These are phyloP conservation scores for Basipetospora chlamydospora DNA, from an alignment of 2,329 filamentous ascomycete species.

Conservation along the genomic window DNA sequence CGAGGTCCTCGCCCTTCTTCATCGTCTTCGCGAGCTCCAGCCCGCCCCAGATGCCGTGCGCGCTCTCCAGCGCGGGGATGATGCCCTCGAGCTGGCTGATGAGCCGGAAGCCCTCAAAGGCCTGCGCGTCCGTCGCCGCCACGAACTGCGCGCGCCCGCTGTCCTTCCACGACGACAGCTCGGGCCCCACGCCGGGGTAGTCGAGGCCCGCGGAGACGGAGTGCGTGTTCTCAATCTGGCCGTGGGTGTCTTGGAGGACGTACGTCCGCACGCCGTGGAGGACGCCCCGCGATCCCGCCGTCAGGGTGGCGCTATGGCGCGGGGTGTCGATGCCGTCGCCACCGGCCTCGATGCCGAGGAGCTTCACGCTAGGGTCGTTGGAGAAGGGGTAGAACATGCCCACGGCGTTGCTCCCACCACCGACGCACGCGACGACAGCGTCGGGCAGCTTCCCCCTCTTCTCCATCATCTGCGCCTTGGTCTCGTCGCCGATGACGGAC, in stretches of 20 bases:
- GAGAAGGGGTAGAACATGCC: constrained; percentile 98
- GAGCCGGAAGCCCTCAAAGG: constrained; percentile 73
- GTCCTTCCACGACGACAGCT: constrained; percentile 89
- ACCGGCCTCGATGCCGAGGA: constrained; percentile 87
- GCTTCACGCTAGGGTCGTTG: constrained; percentile 68
- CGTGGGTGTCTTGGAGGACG: constrained; percentile 80
- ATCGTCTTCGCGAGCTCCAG: constrained; percentile 86
- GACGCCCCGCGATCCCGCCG: constrained; percentile 77
- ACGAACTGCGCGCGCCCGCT: constrained; percentile 73
- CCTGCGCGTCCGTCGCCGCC: constrained; percentile 80
- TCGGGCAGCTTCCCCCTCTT: constrained; percentile 82
- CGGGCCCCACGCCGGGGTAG: constrained; percentile 92
- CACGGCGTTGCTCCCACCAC: constrained; percentile 84
- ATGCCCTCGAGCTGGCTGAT: constrained; percentile 87
- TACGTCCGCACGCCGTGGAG: constrained; percentile 94
- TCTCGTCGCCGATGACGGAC: constrained; percentile 89
- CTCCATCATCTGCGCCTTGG: constrained; percentile 77
- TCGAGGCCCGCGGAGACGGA: constrained; percentile 93
- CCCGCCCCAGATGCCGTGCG: constrained; percentile 82
- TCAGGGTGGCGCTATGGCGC: constrained; percentile 77
- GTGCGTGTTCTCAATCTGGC: constrained; percentile 89
- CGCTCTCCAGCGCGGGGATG: constrained; percentile 87
- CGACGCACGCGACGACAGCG: constrained; percentile 91
- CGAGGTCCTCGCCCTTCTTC: constrained; percentile 74
- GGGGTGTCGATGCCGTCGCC: constrained; percentile 81